Percentiles rank a stretch among this genome's conserved stretches.
Evolutionary conservation across 2,329 filamentous ascomycete genomes (phyloP).

Genomic region (Rhexocercosporidium sp.): DNA sequence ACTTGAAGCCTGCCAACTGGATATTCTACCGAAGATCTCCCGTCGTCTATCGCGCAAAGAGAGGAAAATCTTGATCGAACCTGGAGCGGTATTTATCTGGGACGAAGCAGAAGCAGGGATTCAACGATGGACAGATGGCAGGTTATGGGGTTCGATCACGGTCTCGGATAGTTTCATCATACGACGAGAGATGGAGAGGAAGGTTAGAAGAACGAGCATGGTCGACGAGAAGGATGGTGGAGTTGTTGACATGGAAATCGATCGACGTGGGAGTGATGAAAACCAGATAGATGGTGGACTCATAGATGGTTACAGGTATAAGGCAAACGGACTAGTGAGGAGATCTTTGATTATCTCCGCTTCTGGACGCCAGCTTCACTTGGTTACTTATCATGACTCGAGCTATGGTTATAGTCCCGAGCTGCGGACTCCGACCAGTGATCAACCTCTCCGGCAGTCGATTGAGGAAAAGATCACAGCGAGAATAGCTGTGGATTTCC

Average conservation of each 20-base stretch:
- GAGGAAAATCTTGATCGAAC: background rate
- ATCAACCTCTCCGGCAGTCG: background rate
- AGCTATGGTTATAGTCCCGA: background rate
- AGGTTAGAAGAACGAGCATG: background rate
- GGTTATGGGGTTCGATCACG: background rate
- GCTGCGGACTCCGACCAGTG: background rate
- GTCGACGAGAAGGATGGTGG: background rate
- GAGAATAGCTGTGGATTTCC: background rate
- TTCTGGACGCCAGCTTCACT: background rate
- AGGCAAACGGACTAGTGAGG: background rate
- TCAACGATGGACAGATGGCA: background rate
- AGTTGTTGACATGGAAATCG: background rate
- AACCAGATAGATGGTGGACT: background rate
- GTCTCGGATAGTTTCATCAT: background rate
- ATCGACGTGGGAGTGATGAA: background rate
- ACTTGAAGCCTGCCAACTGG: background rate
- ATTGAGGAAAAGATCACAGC: background rate
- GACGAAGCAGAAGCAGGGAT: background rate
- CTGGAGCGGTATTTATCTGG: conserved; percentile 5
- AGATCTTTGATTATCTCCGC: background rate
- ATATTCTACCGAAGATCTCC: background rate
- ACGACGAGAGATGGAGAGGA: background rate
- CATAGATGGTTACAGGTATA: background rate
- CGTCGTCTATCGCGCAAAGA: background rate
- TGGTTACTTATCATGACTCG: background rate